Base-by-base conservation (phyloP, 345 rosid species). In the Eutrema heterophyllum region DNA sequence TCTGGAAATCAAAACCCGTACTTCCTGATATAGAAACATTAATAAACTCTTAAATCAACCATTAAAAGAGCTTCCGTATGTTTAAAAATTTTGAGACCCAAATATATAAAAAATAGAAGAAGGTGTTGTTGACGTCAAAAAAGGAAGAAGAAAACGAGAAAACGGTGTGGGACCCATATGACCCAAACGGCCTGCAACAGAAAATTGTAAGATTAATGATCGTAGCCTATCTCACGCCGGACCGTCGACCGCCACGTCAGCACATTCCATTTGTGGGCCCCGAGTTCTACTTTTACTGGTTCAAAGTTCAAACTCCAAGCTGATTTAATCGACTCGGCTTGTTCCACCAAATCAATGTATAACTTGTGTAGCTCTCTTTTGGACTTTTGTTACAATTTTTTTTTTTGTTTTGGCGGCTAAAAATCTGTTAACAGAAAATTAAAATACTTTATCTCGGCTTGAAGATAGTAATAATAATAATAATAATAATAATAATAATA, bases 221-320 rank as follows among this genome's bases (percentile, higher is more conserved):
- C 83, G 62, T n/a, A 81, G 83, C 86, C 78, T 73, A 72, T 71
- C 84, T 79, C 96, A 84, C 87, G 85, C 92, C 89, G 67, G 96
- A 83, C 92, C 90, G 62, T 68, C 48, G 72, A 85, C 84, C 83
- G 79, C 96, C 85, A 82, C 84, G 87, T 85, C 64, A 38, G 51
- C 38, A 61, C 67, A 76, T 83, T 58, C 27, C 68, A 67, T 69
- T 27, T 15, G 9, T 76, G 86, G 89, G 76, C n/a, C 85, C 93
- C 82, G 67, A 10, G 7, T n/a, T 72, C 82, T 86, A 87, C 82
- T 73, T 57, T 56, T 52, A 27, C 11, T 2, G 68, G 54, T 56
- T 18, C 49, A 59, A 65, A 65, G 54, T 56, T 18, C 49, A 59
- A 65, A 65, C 5, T 66, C 30, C 4, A 33, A 9, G 21, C 7